These are phyloP conservation scores for Apophysomyces trapeziformis DNA, from an alignment of 371 early-diverging fungal species.

Conservation along the genomic window DNA sequence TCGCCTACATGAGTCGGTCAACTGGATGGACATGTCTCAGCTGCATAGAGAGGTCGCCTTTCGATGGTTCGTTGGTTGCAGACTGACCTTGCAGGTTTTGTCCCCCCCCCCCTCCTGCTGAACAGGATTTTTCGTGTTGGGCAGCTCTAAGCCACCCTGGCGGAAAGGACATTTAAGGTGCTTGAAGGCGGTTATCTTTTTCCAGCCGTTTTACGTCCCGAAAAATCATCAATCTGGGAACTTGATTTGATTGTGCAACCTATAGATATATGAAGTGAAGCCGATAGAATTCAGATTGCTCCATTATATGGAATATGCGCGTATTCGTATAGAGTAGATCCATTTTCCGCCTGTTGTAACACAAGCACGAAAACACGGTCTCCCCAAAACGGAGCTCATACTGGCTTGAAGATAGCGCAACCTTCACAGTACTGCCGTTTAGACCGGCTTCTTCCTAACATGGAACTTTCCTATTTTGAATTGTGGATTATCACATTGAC, in stretches of 20 bases:
- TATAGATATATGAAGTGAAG: no score
- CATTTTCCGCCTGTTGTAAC: no score
- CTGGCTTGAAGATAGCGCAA: no score
- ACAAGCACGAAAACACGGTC: no score
- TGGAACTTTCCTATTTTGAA: slow-evolving; percentile 26
- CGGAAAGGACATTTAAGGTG: no score
- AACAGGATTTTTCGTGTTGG: slow-evolving; percentile 5
- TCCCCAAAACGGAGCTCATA: no score
- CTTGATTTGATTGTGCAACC: neutral
- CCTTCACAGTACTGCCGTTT: no score
- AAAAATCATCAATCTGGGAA: neutral
- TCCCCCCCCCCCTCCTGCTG: neutral
- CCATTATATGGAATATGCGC: no score
- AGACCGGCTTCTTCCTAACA: neutral
- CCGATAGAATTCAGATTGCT: no score
- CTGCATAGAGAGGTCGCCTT: slow-evolving; percentile 11
- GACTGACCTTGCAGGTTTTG: neutral
- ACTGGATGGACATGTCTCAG: slow-evolving; percentile 44
- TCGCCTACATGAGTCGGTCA: slow-evolving; percentile 44
- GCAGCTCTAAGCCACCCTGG: neutral
- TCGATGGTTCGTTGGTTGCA: neutral
- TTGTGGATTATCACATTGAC: slow-evolving; percentile 29
- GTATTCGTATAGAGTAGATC: no score
- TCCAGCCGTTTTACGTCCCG: neutral
- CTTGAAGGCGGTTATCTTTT: neutral